Conservation (phyloP, 352 stramenopile species). For the Phytophthora sansomeana region DNA sequence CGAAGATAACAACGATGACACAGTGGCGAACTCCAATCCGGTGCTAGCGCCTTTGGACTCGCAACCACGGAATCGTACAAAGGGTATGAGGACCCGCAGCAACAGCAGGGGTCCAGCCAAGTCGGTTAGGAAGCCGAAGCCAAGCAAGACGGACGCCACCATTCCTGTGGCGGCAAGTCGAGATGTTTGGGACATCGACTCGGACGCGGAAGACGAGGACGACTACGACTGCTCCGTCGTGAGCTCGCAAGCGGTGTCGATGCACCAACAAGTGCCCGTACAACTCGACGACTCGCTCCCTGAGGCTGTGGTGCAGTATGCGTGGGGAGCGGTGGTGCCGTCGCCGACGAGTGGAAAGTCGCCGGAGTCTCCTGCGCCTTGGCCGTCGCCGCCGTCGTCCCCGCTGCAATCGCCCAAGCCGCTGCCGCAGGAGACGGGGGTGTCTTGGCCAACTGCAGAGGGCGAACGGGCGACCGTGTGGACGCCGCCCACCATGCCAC, state of each 20-base stretch:
- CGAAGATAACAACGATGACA: conserved; percentile 20
- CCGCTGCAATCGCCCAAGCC: conserved; percentile 24
- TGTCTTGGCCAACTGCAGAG: conserved; percentile 23
- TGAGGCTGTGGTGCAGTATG: conserved; percentile 44
- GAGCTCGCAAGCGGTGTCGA: conserved; percentile 13
- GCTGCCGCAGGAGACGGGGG: conserved; percentile 22
- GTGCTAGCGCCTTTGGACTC: conserved; percentile 15
- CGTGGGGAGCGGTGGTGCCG: conserved; percentile 36
- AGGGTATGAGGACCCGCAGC: conserved; percentile 6
- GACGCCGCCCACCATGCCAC: conserved; percentile 26
- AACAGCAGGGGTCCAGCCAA: conserved; percentile 7
- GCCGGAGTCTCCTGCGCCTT: conserved; percentile 10
- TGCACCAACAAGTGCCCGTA: conserved; percentile 18
- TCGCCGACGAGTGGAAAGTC: conserved; percentile 25
- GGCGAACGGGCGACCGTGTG: conserved; percentile 22
- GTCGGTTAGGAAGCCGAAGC: background rate
- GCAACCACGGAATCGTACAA: conserved; percentile 10
- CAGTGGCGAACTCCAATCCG: conserved; percentile 11
- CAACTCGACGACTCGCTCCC: conserved; percentile 25
- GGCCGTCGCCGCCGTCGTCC: conserved; percentile 36
- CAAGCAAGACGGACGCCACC: conserved; percentile 3
- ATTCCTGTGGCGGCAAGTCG: conserved; percentile 13
- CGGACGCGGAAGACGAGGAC: conserved; percentile 24
- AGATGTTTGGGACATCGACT: conserved; percentile 35
- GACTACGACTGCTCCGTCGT: conserved; percentile 23